A percentile compares a stretch with the other conserved stretches of the same genome.
These are phyloP conservation scores for Taxawa tesnikishii DNA, from an alignment of 2,329 filamentous ascomycete species.

Conservation along the genomic window DNA sequence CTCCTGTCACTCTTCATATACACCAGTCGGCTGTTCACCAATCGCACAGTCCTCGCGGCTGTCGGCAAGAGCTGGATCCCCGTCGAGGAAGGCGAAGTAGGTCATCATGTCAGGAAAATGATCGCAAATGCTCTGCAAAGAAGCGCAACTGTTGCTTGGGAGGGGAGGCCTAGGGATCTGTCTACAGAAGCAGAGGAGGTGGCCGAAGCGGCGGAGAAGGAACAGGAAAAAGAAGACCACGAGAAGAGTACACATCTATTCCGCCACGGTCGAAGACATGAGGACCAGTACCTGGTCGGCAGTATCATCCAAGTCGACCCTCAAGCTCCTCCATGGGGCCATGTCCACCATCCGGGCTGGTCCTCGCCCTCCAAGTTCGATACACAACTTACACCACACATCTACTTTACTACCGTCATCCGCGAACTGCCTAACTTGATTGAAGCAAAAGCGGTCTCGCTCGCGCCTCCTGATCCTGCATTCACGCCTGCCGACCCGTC, in stretches of 20 bases:
- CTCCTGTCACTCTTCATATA: constrained; percentile 66
- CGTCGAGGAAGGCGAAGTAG: constrained; percentile 72
- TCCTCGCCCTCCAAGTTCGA: constrained; percentile 51
- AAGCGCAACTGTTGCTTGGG: constrained; percentile 72
- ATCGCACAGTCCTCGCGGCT: constrained; percentile 60
- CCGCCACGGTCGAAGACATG: constrained; percentile 5
- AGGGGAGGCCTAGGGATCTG: constrained; percentile 56
- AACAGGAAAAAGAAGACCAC: constrained; percentile 11
- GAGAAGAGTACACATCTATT: neutral
- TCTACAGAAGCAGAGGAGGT: constrained; percentile 23
- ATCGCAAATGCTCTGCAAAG: constrained; percentile 60
- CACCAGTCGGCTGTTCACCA: constrained; percentile 73
- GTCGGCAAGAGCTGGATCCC: constrained; percentile 85
- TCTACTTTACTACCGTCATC: constrained; percentile 76
- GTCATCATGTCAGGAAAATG: constrained; percentile 60
- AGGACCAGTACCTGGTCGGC: constrained; percentile 13
- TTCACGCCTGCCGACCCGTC: constrained; percentile 23
- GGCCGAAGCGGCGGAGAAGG: constrained; percentile 8
- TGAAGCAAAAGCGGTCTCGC: constrained; percentile 82
- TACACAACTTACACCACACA: constrained; percentile 58
- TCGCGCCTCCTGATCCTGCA: constrained; percentile 51
- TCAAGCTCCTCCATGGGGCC: constrained; percentile 54
- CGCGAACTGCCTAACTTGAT: constrained; percentile 78
- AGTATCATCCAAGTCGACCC: constrained; percentile 7
- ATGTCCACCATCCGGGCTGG: constrained; percentile 83